Evolutionary conservation across 305 asterid species (phyloP).

Genomic region (Rubia occidens): DNA sequence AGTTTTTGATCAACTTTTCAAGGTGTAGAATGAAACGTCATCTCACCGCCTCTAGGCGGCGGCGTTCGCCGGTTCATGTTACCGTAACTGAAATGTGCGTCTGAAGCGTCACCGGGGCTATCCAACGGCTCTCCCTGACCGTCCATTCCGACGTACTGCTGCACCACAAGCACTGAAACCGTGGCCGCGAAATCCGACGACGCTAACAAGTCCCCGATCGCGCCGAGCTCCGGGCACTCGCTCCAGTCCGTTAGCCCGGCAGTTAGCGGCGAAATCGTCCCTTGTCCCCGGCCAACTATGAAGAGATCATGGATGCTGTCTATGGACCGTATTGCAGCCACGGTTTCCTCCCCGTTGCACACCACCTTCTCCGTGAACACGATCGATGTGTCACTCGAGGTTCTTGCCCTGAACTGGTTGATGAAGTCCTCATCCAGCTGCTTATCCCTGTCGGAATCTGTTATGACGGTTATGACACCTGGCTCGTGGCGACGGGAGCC

Average conservation of each 20-base stretch:
- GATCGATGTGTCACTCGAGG: constrained; percentile 30
- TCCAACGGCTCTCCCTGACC: constrained; percentile 40
- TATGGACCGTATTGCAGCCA: constrained; percentile 49
- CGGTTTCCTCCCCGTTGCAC: constrained; percentile 70
- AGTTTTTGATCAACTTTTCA: constrained; percentile 15
- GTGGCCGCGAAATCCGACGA: constrained; percentile 73
- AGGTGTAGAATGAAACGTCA: constrained; percentile 37
- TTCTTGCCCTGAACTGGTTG: constrained; percentile 43
- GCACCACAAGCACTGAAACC: constrained; percentile 73
- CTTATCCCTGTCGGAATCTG: constrained; percentile 43
- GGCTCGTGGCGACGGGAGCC: constrained; percentile 17
- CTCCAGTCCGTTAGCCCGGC: constrained; percentile 93
- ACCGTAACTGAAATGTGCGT: constrained; percentile 22
- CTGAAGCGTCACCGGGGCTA: constrained; percentile 30
- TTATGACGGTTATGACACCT: constrained; percentile 21
- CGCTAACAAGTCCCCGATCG: constrained; percentile 78
- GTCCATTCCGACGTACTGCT: constrained; percentile 57
- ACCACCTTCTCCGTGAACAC: constrained; percentile 40
- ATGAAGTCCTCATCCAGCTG: constrained; percentile 54
- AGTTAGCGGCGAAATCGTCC: constrained; percentile 48
- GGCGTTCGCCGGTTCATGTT: constrained; percentile 22
- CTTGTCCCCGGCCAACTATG: constrained; percentile 75
- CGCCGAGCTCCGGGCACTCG: constrained; percentile 88
- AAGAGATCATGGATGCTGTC: constrained; percentile 57
- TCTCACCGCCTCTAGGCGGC: constrained; percentile 16